Percentiles rank a stretch among this genome's conserved stretches.
phyloP scores from a whole-genome alignment of 441 rosid genomes.

The Erodium trifolium region DNA sequence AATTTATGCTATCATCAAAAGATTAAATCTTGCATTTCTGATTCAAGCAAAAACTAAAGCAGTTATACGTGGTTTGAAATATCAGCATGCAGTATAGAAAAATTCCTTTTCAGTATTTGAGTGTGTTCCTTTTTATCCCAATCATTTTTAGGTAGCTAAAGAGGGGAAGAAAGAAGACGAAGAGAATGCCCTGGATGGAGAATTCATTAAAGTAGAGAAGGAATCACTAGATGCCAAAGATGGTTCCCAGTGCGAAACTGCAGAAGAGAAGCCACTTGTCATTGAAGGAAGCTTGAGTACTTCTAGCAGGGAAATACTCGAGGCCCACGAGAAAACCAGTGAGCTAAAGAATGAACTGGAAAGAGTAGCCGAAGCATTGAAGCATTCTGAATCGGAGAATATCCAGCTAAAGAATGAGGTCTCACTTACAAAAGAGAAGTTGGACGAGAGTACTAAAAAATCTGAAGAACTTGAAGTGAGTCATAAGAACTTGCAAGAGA shows the following conservation, averaged over 20 bases:
- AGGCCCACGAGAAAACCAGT: constrained; percentile 69
- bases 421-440: constrained; percentile 45
- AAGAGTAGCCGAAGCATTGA: constrained; percentile 56
- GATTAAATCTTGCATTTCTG: background rate
- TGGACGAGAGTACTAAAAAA: constrained; percentile 50
- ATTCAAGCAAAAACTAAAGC: constrained; percentile 1
- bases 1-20: background rate
- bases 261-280: constrained; percentile 28
- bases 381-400: constrained; percentile 65
- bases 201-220: constrained; percentile 90
- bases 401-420: constrained; percentile 45
- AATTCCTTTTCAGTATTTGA: background rate
- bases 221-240: constrained; percentile 63
- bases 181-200: constrained; percentile 63
- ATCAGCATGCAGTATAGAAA: constrained; percentile 1
- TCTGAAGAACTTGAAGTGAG: constrained; percentile 50
- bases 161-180: constrained; percentile 68
- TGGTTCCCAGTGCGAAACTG: constrained; percentile 21
- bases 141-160: constrained; percentile 34
- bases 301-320: constrained; percentile 62
- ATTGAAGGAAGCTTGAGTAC: constrained; percentile 46
- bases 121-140: constrained; percentile 12
- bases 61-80: background rate
- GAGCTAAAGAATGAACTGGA: constrained; percentile 74
- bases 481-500: constrained; percentile 62